A percentile compares a stretch with the other conserved stretches of the same genome.
Evolutionary conservation across 2,329 filamentous ascomycete species (phyloP).

Genomic region (Ceratocystis variospora): DNA sequence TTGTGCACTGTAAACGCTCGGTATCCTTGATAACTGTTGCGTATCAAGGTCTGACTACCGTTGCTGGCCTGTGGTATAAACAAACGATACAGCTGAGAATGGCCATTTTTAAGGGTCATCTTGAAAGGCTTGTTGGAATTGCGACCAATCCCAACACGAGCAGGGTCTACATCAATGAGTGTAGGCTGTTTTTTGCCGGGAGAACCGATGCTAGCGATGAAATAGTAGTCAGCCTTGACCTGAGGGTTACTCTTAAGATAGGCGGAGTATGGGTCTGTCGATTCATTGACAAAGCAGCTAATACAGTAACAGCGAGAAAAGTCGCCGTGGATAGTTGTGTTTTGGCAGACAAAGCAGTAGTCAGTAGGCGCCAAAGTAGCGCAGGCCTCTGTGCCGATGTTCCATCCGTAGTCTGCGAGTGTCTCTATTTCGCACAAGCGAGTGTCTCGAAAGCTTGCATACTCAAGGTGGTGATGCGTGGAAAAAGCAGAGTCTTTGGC

Average conservation of each 20-base stretch:
- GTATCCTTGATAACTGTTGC: not conserved
- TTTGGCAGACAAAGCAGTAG: not conserved
- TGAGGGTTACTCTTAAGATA: not conserved
- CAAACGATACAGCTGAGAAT: not conserved
- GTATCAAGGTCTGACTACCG: not conserved
- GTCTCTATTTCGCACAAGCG: not conserved
- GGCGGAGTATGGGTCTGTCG: not conserved
- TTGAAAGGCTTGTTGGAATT: not conserved
- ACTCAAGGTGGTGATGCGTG: not conserved
- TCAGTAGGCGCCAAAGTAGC: not conserved
- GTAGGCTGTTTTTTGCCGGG: not conserved
- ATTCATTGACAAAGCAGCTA: not conserved
- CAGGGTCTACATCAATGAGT: not conserved
- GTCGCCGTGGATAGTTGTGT: not conserved
- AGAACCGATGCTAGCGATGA: not conserved
- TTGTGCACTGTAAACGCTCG: constrained; percentile 1
- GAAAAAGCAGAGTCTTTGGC: not conserved
- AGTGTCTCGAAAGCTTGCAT: not conserved
- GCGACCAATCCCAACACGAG: not conserved
- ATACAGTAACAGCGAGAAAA: not conserved
- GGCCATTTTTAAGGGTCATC: not conserved
- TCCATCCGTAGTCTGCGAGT: not conserved
- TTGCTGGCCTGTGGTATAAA: not conserved
- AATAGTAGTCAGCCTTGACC: not conserved
- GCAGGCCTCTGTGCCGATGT: not conserved